Evolutionary conservation across 352 stramenopile genomes (phyloP).

Genomic region (Blastocystis sp.): DNA sequence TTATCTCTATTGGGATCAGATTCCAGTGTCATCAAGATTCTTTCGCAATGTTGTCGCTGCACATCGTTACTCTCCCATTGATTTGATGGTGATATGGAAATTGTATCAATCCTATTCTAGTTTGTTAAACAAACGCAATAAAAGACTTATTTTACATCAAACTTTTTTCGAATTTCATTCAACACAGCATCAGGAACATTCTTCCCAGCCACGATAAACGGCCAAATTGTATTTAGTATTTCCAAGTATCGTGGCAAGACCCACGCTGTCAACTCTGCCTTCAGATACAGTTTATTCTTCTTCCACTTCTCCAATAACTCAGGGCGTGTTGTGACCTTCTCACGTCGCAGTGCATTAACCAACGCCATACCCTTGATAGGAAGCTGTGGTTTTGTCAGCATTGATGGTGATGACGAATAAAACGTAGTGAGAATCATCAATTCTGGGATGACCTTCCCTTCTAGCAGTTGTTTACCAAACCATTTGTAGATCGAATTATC

Average conservation of each 20-base stretch:
- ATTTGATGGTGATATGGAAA: not conserved
- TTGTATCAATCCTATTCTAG: not conserved
- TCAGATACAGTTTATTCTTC: conserved; percentile 2
- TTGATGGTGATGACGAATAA: not conserved
- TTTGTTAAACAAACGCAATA: not conserved
- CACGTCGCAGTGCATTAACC: not conserved
- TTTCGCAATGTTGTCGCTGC: not conserved
- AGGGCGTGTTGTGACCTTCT: not conserved
- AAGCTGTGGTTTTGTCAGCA: conserved; percentile 31
- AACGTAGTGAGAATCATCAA: not conserved
- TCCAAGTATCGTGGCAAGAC: not conserved
- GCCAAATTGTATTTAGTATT: not conserved
- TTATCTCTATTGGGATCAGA: not conserved
- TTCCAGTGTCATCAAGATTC: not conserved
- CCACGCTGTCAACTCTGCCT: conserved; percentile 20
- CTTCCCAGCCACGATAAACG: not conserved
- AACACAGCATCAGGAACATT: not conserved
- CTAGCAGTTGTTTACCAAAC: conserved; percentile 77
- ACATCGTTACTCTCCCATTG: conserved; percentile 6
- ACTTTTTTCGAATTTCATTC: not conserved
- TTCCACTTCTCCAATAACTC: not conserved
- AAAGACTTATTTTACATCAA: not conserved
- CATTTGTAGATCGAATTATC: conserved; percentile 70
- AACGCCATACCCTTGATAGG: conserved; percentile 6
- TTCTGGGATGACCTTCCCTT: conserved; percentile 69